Evolutionary conservation across 371 early-diverging fungal genomes (phyloP).

Genomic region (Mucor plumbeus): DNA sequence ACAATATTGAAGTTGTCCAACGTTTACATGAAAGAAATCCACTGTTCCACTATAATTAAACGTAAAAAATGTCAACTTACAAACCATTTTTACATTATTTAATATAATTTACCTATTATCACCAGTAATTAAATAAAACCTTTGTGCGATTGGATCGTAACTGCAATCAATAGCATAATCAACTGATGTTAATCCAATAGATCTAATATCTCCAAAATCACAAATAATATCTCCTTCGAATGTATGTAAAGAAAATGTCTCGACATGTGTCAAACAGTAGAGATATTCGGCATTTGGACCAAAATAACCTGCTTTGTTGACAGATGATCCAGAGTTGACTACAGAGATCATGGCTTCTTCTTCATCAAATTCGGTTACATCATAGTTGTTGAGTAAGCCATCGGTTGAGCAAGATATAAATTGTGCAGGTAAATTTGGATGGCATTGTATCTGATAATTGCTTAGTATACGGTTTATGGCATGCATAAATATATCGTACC

Average conservation of each 20-base stretch:
- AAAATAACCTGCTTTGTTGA: slow-evolving; percentile 86
- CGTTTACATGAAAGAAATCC: slow-evolving; percentile 74
- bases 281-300: slow-evolving; percentile 88
- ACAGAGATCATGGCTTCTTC: slow-evolving; percentile 87
- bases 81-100: not conserved
- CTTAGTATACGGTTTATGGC: not conserved
- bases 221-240: slow-evolving; percentile 64
- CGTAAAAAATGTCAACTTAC: not conserved
- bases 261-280: slow-evolving; percentile 85
- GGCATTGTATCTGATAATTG: slow-evolving; percentile 70
- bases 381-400: slow-evolving; percentile 78
- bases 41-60: slow-evolving; percentile 64
- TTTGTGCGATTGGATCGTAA: slow-evolving; percentile 69
- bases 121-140: slow-evolving; percentile 85
- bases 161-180: slow-evolving; percentile 88
- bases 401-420: slow-evolving; percentile 78
- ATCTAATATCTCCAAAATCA: slow-evolving; percentile 83
- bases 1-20: slow-evolving; percentile 70
- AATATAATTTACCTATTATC: slow-evolving; percentile 62
- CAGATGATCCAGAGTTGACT: slow-evolving; percentile 81
- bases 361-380: slow-evolving; percentile 77
- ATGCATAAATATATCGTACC: slow-evolving; percentile 14
- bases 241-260: slow-evolving; percentile 79
- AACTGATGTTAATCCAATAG: slow-evolving; percentile 53
- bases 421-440: slow-evolving; percentile 64